These are phyloP conservation scores for Kodamaea alishanica DNA, from an alignment of 1,139 yeast species.

Conservation along the genomic window DNA sequence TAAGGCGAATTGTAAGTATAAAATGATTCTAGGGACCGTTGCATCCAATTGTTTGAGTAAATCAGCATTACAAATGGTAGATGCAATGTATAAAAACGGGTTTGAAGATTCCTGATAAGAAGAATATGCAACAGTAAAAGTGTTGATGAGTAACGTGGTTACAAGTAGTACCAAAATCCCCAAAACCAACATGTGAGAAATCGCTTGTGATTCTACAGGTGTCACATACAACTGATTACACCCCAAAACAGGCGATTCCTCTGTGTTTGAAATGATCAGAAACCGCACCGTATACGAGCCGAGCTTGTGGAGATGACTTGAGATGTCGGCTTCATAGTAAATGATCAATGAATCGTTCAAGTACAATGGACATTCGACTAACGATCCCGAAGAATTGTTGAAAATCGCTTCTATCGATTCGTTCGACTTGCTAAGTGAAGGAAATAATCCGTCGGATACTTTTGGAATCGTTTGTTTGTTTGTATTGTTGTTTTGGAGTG, in stretches of 20 bases:
- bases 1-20: slow-evolving; percentile 56
- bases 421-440: slow-evolving; percentile 16
- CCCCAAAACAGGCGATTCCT: slow-evolving; percentile 36
- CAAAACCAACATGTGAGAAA: slow-evolving; percentile 35
- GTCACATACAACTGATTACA: slow-evolving; percentile 50
- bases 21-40: slow-evolving; percentile 44
- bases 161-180: slow-evolving; percentile 43
- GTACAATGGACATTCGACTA: slow-evolving; percentile 42
- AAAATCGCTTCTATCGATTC: slow-evolving; percentile 23
- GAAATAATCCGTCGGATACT: neutral
- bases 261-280: slow-evolving; percentile 37
- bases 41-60: slow-evolving; percentile 58
- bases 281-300: slow-evolving; percentile 44
- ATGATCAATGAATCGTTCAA: slow-evolving; percentile 37
- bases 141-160: slow-evolving; percentile 40
- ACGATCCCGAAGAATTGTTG: slow-evolving; percentile 24
- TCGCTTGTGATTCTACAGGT: slow-evolving; percentile 35
- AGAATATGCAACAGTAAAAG: slow-evolving; percentile 45
- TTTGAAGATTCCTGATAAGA: slow-evolving; percentile 63
- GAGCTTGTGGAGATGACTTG: slow-evolving; percentile 30
- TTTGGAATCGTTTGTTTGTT: too few species aligned
- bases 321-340: slow-evolving; percentile 37
- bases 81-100: slow-evolving; percentile 54
- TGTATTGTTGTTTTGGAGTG: too few species aligned
- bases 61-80: slow-evolving; percentile 58